A percentile compares a stretch with the other conserved stretches of the same genome.
Evolutionary conservation across 345 rosid species (phyloP).

Genomic region (Clausena lansium): DNA sequence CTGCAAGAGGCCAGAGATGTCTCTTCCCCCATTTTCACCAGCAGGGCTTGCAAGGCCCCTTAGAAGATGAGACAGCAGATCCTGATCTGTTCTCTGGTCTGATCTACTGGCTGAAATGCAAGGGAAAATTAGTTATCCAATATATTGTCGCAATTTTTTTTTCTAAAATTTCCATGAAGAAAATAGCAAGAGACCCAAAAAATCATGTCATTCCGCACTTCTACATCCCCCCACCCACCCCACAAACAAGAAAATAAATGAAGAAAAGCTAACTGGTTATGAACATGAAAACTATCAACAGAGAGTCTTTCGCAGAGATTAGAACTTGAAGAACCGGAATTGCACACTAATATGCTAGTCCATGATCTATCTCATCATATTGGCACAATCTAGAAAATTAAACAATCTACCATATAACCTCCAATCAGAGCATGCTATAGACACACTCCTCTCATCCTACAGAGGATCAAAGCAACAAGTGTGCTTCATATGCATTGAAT

Average conservation of each 20-base stretch:
- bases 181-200: not conserved
- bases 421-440: not conserved
- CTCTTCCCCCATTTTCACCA: slow-evolving; percentile 60
- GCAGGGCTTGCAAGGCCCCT: slow-evolving; percentile 67
- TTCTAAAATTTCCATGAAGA: not conserved
- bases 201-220: not conserved
- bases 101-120: slow-evolving; percentile 69
- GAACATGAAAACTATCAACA: not conserved
- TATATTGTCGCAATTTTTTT: not conserved
- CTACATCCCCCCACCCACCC: not conserved
- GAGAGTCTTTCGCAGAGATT: not conserved
- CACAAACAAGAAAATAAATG: not conserved
- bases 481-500: not conserved
- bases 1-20: slow-evolving; percentile 59
- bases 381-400: not conserved
- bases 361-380: not conserved
- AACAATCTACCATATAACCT: not conserved
- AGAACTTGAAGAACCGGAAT: not conserved
- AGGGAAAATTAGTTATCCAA: slow-evolving; percentile 14
- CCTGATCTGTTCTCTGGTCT: slow-evolving; percentile 65
- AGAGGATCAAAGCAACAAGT: not conserved
- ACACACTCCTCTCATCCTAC: not conserved
- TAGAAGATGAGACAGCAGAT: slow-evolving; percentile 74
- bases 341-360: not conserved
- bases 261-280: not conserved